Evolutionary conservation across 345 rosid genomes (phyloP), one percentile per base, ranked within the genome.

Genomic region (Gossypium bickii): DNA sequence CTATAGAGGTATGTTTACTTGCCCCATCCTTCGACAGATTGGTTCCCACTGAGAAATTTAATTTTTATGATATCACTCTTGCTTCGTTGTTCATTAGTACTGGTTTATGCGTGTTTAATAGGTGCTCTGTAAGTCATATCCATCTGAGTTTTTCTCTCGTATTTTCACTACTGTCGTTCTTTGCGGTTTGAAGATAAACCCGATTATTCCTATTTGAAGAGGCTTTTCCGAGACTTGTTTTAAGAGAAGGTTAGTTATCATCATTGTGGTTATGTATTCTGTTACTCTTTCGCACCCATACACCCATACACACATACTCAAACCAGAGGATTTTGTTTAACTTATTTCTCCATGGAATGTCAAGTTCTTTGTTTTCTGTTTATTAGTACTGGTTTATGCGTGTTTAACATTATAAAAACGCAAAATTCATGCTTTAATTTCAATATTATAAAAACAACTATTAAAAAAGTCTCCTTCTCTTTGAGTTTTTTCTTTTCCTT

Each of bases 161-260:
- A 0, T 57, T n/a, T n/a, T n/a, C n/a, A n/a, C n/a, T n/a, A 57
- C 61, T 57, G 61, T 13, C 61, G 27, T 18, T 57, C 29, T 57
- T 20, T 57, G 12, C 61, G 29, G 61, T 57, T 57, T 20, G 27
- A 57, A 57, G 61, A 57, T 10, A 57, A 57, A 6, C 61, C 61
- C 9, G 61, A 57, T 57, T 57, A 57, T 57, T 20, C 61, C 9
- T 57, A 57, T 57, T 57, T 57, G 61, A 57, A 57, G 27, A 57
- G 61, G 61, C 61, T 57, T 57, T 57, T 57, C 29, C 61, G 29
- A 57, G 61, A 57, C 61, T 57, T 20, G 29, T 57, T 57, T 20
- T 57, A 57, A 20, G 61, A 57, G 61, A 57, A 57, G 29, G 61
- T 57, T 20, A 57, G 61, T 57, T 57, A 57, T 57, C 8, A 56